Conservation (phyloP, 2,329 filamentous ascomycete species). For the Microthyrium microscopicum region DNA sequence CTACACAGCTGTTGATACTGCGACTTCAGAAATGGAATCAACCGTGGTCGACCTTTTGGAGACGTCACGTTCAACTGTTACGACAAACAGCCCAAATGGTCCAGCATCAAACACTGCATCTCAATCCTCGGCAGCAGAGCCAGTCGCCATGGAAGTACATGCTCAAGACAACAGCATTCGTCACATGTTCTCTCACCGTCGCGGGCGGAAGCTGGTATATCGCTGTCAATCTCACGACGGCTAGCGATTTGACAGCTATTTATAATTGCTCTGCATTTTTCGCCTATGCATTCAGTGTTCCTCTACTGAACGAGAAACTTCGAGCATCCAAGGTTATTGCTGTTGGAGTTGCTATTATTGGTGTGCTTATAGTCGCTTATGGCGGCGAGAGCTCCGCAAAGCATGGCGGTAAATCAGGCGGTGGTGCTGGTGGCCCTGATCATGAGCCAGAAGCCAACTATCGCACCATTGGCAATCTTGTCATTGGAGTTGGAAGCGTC, state of each 20-base stretch:
- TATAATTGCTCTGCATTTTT: constrained; percentile 99
- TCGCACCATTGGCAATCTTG: constrained; percentile 67
- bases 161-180: constrained; percentile 57
- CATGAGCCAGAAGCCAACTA: constrained; percentile 34
- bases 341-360: constrained; percentile 71
- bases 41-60: constrained; percentile 78
- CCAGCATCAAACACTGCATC: constrained; percentile 56
- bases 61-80: constrained; percentile 46
- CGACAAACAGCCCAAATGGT: constrained; percentile 69
- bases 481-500: constrained; percentile 81
- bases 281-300: constrained; percentile 91
- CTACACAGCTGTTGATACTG: constrained; percentile 62
- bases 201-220: constrained; percentile 93
- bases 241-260: constrained; percentile 88
- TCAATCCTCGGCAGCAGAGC: constrained; percentile 31
- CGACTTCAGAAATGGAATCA: constrained; percentile 62
- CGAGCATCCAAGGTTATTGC: constrained; percentile 72
- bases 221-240: constrained; percentile 81
- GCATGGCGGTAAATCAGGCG: constrained; percentile 38
- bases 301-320: constrained; percentile 69
- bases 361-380: constrained; percentile 90
- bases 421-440: constrained; percentile 31
- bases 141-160: constrained; percentile 54
- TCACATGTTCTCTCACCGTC: constrained; percentile 74
- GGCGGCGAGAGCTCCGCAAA: constrained; percentile 46